Evolutionary conservation across 1,139 yeast genomes (phyloP).

Genomic region (Ashbya aceris): DNA sequence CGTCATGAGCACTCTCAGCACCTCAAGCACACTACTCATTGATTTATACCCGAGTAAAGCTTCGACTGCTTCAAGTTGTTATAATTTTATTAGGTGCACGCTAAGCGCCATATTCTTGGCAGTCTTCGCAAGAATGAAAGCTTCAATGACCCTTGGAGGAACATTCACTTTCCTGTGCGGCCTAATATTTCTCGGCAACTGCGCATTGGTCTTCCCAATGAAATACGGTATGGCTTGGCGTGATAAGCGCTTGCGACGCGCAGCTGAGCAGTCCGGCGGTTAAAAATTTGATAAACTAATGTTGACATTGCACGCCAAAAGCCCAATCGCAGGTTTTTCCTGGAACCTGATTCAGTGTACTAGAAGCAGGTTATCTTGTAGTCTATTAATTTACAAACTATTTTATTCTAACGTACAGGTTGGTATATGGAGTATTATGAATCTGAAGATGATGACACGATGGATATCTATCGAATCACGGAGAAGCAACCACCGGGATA

Average conservation of each 20-base stretch:
- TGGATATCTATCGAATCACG: neutral
- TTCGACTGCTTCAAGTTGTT: constrained; percentile 53
- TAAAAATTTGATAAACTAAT: too few relatives aligned
- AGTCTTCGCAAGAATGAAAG: constrained; percentile 48
- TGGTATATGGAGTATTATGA: neutral
- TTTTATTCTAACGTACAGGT: constrained; percentile 4
- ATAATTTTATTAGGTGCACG: constrained; percentile 53
- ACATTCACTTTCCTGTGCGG: constrained; percentile 48
- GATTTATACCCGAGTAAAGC: constrained; percentile 52
- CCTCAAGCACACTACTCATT: constrained; percentile 47
- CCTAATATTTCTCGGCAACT: constrained; percentile 20
- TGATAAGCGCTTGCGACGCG: constrained; percentile 2
- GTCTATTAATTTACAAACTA: constrained; percentile 4
- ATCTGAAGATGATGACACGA: constrained; percentile 4
- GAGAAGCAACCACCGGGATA: neutral
- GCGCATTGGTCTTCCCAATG: constrained; percentile 25
- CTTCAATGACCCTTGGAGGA: constrained; percentile 49
- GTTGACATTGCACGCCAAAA: too few relatives aligned
- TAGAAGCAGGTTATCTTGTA: neutral
- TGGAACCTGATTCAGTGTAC: too few relatives aligned
- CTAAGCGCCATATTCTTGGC: constrained; percentile 56
- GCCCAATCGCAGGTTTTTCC: too few relatives aligned
- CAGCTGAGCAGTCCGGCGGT: too few relatives aligned
- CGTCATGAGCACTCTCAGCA: constrained; percentile 42
- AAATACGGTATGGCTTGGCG: constrained; percentile 28